A percentile compares a stretch with the other conserved stretches of the same genome.
Conservation (phyloP, 106 monocot genomes). For the Allium cepa region DNA sequence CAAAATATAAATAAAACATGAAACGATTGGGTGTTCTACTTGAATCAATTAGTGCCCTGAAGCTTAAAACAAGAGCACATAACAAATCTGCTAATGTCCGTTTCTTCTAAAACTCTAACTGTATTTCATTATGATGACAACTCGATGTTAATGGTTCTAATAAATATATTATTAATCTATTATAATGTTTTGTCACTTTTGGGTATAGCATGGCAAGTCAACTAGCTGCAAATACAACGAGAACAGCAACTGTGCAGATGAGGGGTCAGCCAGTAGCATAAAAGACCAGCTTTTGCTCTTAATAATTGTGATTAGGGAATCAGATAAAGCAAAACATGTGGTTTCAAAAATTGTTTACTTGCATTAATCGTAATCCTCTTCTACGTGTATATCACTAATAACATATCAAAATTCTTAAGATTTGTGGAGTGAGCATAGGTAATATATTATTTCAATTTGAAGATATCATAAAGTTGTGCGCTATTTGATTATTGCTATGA, state of each 20-base stretch:
- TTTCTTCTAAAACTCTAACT: background rate
- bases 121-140: background rate
- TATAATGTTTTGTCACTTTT: background rate
- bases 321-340: no score
- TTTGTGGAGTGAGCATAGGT: no score
- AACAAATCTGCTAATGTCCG: background rate
- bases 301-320: background rate
- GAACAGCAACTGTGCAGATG: conserved; percentile 6
- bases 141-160: background rate
- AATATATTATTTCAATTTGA: no score
- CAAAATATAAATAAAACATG: background rate
- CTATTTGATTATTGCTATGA: no score
- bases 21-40: background rate
- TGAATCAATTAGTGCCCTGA: background rate
- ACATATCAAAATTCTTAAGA: no score
- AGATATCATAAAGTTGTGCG: no score
- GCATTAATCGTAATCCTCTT: no score
- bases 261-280: conserved; percentile 8
- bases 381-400: no score
- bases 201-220: conserved; percentile 11
- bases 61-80: background rate
- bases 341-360: no score
- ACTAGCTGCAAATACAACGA: background rate
- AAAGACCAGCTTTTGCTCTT: conserved; percentile 15
- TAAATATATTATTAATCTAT: no score